Evolutionary conservation across 345 rosid genomes (phyloP).

Genomic region (Sapria himalayana): DNA sequence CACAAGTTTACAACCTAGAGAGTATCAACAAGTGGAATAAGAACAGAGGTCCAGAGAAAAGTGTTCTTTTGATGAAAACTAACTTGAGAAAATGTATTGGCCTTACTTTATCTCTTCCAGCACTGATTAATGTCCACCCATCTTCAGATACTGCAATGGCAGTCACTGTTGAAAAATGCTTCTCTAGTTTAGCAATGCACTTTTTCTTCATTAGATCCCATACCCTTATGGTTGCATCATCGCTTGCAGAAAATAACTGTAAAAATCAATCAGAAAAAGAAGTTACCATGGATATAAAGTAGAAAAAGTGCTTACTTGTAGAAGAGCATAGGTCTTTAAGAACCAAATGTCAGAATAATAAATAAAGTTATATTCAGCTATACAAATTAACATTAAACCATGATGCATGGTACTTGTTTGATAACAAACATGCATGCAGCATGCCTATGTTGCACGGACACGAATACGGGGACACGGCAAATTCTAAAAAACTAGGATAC

Average conservation of each 20-base stretch:
- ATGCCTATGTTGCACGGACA: too few species aligned
- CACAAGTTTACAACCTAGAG: slow-evolving; percentile 82
- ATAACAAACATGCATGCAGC: too few species aligned
- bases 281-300: neutral
- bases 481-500: too few species aligned
- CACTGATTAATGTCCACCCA: slow-evolving; percentile 57
- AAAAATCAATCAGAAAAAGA: slow-evolving; percentile 4
- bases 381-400: neutral
- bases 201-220: slow-evolving; percentile 77
- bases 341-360: neutral
- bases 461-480: too few species aligned
- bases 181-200: slow-evolving; percentile 48
- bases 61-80: neutral
- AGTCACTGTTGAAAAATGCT: slow-evolving; percentile 67
- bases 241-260: slow-evolving; percentile 80
- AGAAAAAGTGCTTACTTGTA: too few species aligned
- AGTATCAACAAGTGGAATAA: slow-evolving; percentile 6
- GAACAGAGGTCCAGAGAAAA: neutral
- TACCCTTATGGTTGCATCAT: slow-evolving; percentile 63
- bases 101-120: slow-evolving; percentile 84
- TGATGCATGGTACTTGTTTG: too few species aligned
- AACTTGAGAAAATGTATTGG: slow-evolving; percentile 4
- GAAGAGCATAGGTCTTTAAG: too few species aligned
- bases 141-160: slow-evolving; percentile 66
- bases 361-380: neutral